phyloP scores from a whole-genome alignment of 495 filamentous ascomycete species.

The Hypoxylon rickii region DNA sequence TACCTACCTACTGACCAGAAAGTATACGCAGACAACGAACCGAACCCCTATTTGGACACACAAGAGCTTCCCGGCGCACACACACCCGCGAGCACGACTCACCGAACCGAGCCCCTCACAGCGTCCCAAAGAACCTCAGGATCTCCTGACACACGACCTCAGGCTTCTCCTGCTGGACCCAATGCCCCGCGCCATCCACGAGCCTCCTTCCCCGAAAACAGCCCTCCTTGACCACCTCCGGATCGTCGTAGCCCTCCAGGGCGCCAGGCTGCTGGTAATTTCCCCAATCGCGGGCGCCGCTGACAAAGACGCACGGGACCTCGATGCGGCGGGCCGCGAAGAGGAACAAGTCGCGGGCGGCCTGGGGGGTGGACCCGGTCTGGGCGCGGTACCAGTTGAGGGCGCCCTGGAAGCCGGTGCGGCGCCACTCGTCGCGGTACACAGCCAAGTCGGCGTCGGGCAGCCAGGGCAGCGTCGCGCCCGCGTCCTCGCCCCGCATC shows the following conservation, averaged over 20 bases:
- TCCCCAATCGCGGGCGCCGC: slow-evolving; percentile 67
- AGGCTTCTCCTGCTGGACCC: slow-evolving; percentile 69
- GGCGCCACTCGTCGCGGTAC: slow-evolving; percentile 62
- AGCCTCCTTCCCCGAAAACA: slow-evolving; percentile 56
- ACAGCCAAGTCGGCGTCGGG: slow-evolving; percentile 59
- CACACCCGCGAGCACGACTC: neutral
- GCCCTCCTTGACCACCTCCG: slow-evolving; percentile 43
- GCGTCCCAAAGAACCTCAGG: slow-evolving; percentile 47
- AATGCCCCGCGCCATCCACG: slow-evolving; percentile 66
- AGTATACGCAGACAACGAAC: no score
- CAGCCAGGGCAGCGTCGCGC: slow-evolving; percentile 53
- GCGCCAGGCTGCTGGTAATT: slow-evolving; percentile 69
- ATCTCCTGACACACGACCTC: slow-evolving; percentile 58
- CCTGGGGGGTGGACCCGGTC: slow-evolving; percentile 51
- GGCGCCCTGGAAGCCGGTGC: slow-evolving; percentile 73
- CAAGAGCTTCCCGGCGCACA: no score
- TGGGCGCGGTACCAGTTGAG: slow-evolving; percentile 71
- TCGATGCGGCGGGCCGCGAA: slow-evolving; percentile 68
- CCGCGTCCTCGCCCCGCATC: slow-evolving; percentile 56
- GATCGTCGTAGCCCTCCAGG: slow-evolving; percentile 59
- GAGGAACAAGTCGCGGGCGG: slow-evolving; percentile 56
- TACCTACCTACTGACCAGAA: no score
- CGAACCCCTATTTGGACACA: no score
- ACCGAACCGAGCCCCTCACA: slow-evolving; percentile 3
- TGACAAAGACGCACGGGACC: slow-evolving; percentile 62